Evolutionary conservation across 306 rosid genomes (phyloP), one percentile per base, ranked within the genome.

Genomic region (Inga leiocalycina): DNA sequence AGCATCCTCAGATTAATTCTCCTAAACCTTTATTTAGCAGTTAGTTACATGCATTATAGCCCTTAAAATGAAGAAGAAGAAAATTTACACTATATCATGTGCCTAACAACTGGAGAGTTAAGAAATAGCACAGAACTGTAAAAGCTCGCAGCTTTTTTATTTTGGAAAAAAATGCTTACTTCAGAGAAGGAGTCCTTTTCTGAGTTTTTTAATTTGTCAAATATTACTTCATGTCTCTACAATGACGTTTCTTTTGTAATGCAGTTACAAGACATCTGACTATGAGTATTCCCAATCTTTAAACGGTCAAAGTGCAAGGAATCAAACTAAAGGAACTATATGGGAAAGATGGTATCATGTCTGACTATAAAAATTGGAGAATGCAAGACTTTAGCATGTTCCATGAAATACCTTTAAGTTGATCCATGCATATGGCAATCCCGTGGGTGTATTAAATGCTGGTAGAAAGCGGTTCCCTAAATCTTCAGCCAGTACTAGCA

Each of bases 401-500:
- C 32, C 76, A 75, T 75, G 46, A 27, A 17, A 32, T 89, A 96
- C 99, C 99, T 92, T 96, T 72, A 92, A 91, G 91, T 96, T 93
- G 83, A 96, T 88, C 99, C 99, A 96, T 20, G 97, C 99, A 88
- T 92, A 96, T 4, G 98, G 99, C 91, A 96, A 84, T 80, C 99
- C 99, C n/a, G 99, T 93, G 37, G 99, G 90, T 0, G 99, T 92
- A 83, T 86, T 71, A 80, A 96, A 96, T 65, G 99, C 99, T 13
- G 97, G 94, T 78, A 96, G 80, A 64, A 96, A 88, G 68, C 98
- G 97, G 59, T 87, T 91, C 81, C 97, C 99, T 77, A 96, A 87
- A 87, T 96, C 98, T 84, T 96, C 90, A 5, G 99, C 98, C 92
- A 96, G 90, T 62, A 73, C 78, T 74, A 93, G 92, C 65, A 96